phyloP scores from a whole-genome alignment of 1,139 yeast genomes.

The Debaryomyces robertsiae region DNA sequence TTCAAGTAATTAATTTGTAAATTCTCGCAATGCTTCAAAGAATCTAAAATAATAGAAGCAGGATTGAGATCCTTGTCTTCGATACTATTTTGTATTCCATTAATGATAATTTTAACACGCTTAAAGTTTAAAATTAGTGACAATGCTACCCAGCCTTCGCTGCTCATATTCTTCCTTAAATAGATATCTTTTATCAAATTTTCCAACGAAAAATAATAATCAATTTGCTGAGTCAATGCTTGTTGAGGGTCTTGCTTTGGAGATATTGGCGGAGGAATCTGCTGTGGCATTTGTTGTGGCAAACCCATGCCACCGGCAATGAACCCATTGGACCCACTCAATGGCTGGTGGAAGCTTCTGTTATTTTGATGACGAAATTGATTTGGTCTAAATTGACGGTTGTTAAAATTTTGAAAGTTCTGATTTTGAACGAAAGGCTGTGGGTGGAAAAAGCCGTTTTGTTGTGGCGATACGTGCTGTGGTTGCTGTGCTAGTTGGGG shows the following conservation, averaged over 20 bases:
- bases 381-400: constrained; percentile 30
- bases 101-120: constrained; percentile 62
- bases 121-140: constrained; percentile 67
- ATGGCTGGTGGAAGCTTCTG: constrained; percentile 13
- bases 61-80: constrained; percentile 28
- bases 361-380: constrained; percentile 17
- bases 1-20: constrained; percentile 39
- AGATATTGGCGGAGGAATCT: constrained; percentile 51
- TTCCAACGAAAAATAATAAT: constrained; percentile 86
- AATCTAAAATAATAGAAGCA: constrained; percentile 32
- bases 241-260: constrained; percentile 51
- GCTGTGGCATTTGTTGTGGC: constrained; percentile 25
- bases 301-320: constrained; percentile 22
- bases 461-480: constrained; percentile 10
- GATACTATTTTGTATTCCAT: constrained; percentile 40
- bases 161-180: constrained; percentile 77
- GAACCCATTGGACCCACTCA: constrained; percentile 18
- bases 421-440: constrained; percentile 29
- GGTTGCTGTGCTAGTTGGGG: constrained; percentile 22
- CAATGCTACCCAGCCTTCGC: constrained; percentile 70
- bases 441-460: constrained; percentile 17
- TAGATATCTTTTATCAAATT: constrained; percentile 81
- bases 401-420: constrained; percentile 24
- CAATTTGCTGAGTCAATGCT: constrained; percentile 67
- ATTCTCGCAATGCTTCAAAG: constrained; percentile 40